Base-by-base conservation (phyloP, 768 basidiomycete species). In the Russula sp. region DNA sequence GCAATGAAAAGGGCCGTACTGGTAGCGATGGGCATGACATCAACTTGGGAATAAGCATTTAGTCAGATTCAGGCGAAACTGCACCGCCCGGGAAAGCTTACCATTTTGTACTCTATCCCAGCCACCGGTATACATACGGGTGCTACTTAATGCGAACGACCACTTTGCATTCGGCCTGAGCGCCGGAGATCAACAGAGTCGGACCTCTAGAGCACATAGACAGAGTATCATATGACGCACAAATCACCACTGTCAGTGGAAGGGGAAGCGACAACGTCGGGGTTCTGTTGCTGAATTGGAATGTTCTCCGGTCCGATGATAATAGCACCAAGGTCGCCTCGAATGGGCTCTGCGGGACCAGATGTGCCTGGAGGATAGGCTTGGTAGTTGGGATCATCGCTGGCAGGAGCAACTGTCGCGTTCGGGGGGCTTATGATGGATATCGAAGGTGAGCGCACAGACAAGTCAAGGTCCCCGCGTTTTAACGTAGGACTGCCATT, bases 251-350 rank as follows among this genome's bases (percentile, higher is more conserved):
- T 69, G 69, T 89, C 88, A 0, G 88, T 87, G 7, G 78, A 80
- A 4, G 88, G 88, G 50, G 85, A 84, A 11, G 83, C 83, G 0
- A 88, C 67, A 5, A 77, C 59, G 57, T 88, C 83, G 10, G 84
- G 76, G 57, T 87, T 85, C 72, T 88, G 76, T 30, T 79, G 57
- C 57, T 84, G 79, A n/a, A 87, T 42, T 3, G 80, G 79, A 5
- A 80, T 63, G 69, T 89, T 85, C 59, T 85, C 75, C 0, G 84
- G 86, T 1, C 84, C 87, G 2, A 88, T 69, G 59, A 88, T 77
- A 5, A 61, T 63, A 0, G 76, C 75, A 0, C 85, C 85, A 3
- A 81, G 73, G 0, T 69, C 36, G 1, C 73, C 80, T 18, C 84
- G 81, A 44, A 81, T 70, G 11, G 83, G 79, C 65, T 82, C 65